Evolutionary conservation across 2,329 filamentous ascomycete species (phyloP), one percentile per base, ranked within the genome.

Genomic region (Hypoxylon rubiginosum): DNA sequence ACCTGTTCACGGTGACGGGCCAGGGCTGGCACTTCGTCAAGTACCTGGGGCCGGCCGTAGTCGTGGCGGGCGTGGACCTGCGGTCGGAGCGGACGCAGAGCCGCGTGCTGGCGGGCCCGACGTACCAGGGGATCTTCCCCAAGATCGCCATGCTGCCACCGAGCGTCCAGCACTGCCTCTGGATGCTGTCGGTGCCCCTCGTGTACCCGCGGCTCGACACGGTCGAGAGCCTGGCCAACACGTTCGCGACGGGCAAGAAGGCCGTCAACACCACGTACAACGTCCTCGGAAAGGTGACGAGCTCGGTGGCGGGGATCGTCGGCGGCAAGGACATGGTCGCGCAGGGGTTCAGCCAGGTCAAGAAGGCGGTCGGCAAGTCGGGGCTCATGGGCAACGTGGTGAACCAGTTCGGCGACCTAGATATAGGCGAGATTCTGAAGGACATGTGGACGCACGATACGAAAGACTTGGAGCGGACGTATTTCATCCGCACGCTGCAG

Each of bases 21-120:
- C 92, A 92, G 19, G 96, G 96, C 7, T 99, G 96, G 96, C 96
- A 99, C 79, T 99, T 98, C 79, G 89, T 99, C 80, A 99, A 99
- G 80, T 97, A 92, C 74, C 88, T 99, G 5, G 96, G 96, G 0
- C 96, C 96, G 0, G 92, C 92, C 4, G 90, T 99, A 11, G 94
- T 93, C 0, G 91, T 97, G 0, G 91, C 97, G 54, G 96, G 95
- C 0, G 91, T 93, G 1, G 96, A 99, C 78, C 95, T 94, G 72
- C 90, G 96, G 56, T 97, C 94, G 4, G 96, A 99, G 80, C 86
- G 96, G 55, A 97, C 92, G 57, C 93, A 93, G 66, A 90, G 91
- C 66, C 93, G 97, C 74, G 96, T 99, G 58, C 91, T 99, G 86
- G 95, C 95, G 4, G 96, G 96, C 0, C 94, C 94, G 48, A 98